Base-by-base conservation (phyloP, 768 basidiomycete genomes). In the Tricholoma terreum region DNA sequence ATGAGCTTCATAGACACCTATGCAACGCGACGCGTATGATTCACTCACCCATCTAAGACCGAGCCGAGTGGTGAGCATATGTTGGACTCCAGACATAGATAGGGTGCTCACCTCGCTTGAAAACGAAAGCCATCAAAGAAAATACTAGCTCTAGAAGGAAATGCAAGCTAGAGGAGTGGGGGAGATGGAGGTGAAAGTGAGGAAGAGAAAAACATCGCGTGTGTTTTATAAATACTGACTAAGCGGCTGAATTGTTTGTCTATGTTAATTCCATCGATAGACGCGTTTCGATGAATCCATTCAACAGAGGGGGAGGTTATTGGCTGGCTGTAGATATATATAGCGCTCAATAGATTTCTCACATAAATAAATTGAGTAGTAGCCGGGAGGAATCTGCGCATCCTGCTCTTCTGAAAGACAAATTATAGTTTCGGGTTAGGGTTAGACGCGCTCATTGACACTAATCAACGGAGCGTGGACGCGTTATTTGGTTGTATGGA, bases 1-100 rank as follows among this genome's bases (percentile, higher is more conserved):
- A 63, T 66, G 59, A 66, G 50, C 54, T 62, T 61, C 27, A 36
- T 48, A 42, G 33, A 56, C 57, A 62, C 59, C 21, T 54, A 71
- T 75, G 76, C 75, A 74, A 69, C 59, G 49, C 43, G 63, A 69
- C 73, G 73, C 75, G 76, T 68, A 46, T 58, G 48, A 38, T 33
- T n/a, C 34, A 75, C 80, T 49, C 65, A 82, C 80, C 80, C 80
- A 72, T 81, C 80, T 80, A 63, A 54, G 58, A 59, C 35, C 58
- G 59, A 65, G 57, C 6, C 4, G 8, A 42, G 36, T 11, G 52
- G 51, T 55, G 38, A 57, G 31, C 6, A 12, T 36, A 21, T 33
- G 8, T n/a, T 22, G 42, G 30, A 17, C 17, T 10, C 14, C 9
- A 31, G 43, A 35, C 2, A 36, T 22, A 15, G 1, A 27, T 17